phyloP scores from a whole-genome alignment of 352 stramenopile species.

The Globisporangium megalacanthum region DNA sequence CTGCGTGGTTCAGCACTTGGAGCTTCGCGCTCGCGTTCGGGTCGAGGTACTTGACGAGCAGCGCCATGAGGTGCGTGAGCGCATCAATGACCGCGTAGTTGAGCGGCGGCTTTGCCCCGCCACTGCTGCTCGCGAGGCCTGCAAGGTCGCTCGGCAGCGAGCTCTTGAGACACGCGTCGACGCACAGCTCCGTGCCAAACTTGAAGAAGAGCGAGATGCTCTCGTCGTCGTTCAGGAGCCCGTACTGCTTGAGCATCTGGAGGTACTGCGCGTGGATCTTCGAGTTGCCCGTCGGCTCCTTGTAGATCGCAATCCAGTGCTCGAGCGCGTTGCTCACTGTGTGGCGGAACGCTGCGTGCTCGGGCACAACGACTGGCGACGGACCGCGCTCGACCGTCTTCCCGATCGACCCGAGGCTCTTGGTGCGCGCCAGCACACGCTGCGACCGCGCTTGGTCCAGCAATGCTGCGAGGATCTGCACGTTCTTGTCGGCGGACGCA shows the following conservation, averaged over 20 bases:
- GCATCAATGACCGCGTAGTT: slow-evolving; percentile 96
- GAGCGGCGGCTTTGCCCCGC: slow-evolving; percentile 35
- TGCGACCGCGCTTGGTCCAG: slow-evolving; percentile 74
- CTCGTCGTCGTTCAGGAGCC: slow-evolving; percentile 95
- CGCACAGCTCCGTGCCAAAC: slow-evolving; percentile 94
- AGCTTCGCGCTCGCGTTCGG: slow-evolving; percentile 67
- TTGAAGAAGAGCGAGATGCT: slow-evolving; percentile 97
- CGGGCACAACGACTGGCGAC: slow-evolving; percentile 30
- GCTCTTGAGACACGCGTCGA: slow-evolving; percentile 95
- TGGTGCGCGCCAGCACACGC: slow-evolving; percentile 27
- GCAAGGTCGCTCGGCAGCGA: slow-evolving; percentile 32
- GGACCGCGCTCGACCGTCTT: slow-evolving; percentile 27
- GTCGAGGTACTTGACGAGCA: slow-evolving; percentile 95
- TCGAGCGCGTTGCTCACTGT: slow-evolving; percentile 93
- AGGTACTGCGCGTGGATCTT: slow-evolving; percentile 97
- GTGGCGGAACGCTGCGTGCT: slow-evolving; percentile 79
- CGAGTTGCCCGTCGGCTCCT: slow-evolving; percentile 88
- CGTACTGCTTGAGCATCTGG: slow-evolving; percentile 95
- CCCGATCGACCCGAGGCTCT: slow-evolving; percentile 54
- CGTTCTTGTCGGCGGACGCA: slow-evolving; percentile 77
- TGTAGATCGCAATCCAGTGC: slow-evolving; percentile 98
- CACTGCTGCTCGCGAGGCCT: slow-evolving; percentile 25
- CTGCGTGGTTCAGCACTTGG: slow-evolving; percentile 94
- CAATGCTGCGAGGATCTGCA: slow-evolving; percentile 75
- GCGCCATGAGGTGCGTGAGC: slow-evolving; percentile 94